Base-by-base conservation (phyloP, 225 moss, liverwort and hornwort genomes). In the Sphagnum tenellum region DNA sequence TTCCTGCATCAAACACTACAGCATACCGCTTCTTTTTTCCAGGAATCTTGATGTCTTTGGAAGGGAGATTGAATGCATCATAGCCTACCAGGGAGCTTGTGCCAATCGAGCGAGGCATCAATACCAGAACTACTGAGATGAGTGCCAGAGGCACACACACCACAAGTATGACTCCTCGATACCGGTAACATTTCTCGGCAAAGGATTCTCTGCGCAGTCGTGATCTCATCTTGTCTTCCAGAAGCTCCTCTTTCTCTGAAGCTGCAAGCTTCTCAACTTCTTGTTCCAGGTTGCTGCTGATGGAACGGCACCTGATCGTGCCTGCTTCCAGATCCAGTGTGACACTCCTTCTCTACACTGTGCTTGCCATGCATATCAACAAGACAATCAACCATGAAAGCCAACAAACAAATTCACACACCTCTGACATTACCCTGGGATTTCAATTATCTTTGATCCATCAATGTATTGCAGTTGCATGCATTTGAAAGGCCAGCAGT, bases 1-100 rank as follows among this genome's bases (percentile, higher is more conserved):
- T 95, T 58, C 94, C 94, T 47, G 94, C 94, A 77, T 95, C 94
- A 66, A 95, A 95, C 60, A 95, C 73, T 12, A 95, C 88, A 57
- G 91, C 89, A 66, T 89, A 95, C 6, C 91, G 89, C 61, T 89
- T 91, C 0, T 45, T 3, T 29, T 29, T 29, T n/a, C 8, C 9
- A 13, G 65, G 50, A 69, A 66, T 58, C 76, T 65, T 62, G 53
- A 76, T 50, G 74, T 63, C 71, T 72, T 74, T 69, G 67, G 59
- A 74, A 12, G 73, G 82, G 64, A 89, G 73, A 48, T 84, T 83
- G 45, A 89, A 89, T 58, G 77, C 58, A 55, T 75, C 79, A 9
- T 55, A 72, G 56, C 56, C 68, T 13, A 62, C 76, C 68, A 68
- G 51, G 8, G 64, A 59, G 6, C 56, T 67, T 48, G 86, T 72